Conservation (phyloP, 1,139 yeast species). For the Saccharomyces hybrid region DNA sequence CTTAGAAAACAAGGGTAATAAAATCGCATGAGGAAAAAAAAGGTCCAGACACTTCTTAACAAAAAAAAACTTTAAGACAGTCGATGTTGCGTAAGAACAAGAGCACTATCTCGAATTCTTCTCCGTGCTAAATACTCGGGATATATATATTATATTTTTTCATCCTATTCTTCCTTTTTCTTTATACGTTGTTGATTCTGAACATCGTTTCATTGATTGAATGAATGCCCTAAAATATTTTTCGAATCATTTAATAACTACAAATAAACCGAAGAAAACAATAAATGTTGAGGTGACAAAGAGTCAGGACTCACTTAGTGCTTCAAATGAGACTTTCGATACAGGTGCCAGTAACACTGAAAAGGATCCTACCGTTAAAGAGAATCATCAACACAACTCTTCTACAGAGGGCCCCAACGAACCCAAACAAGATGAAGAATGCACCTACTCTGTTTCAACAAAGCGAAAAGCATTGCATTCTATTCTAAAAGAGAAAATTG, state of each 20-base stretch:
- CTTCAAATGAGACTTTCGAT: background rate
- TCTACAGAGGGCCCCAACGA: background rate
- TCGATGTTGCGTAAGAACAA: background rate
- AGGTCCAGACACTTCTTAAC: background rate
- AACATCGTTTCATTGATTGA: slow-evolving; percentile 1
- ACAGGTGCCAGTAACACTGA: background rate
- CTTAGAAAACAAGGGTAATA: background rate
- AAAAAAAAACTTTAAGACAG: background rate
- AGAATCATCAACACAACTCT: background rate
- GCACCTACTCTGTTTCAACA: background rate
- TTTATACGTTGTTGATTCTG: background rate
- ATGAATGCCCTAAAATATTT: slow-evolving; percentile 25
- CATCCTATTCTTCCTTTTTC: background rate
- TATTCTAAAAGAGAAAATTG: background rate
- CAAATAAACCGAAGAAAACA: slow-evolving; percentile 5
- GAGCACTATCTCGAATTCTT: background rate
- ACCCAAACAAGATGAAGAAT: background rate
- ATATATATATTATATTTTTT: background rate
- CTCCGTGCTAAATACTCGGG: background rate
- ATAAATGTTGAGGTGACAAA: slow-evolving; percentile 2
- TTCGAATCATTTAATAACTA: slow-evolving; percentile 11
- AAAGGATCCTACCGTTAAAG: background rate
- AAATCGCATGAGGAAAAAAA: background rate
- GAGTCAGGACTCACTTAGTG: background rate
- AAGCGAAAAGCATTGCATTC: background rate